Evolutionary conservation across 2,329 filamentous ascomycete species (phyloP).

Genomic region (Huntiella decipiens): DNA sequence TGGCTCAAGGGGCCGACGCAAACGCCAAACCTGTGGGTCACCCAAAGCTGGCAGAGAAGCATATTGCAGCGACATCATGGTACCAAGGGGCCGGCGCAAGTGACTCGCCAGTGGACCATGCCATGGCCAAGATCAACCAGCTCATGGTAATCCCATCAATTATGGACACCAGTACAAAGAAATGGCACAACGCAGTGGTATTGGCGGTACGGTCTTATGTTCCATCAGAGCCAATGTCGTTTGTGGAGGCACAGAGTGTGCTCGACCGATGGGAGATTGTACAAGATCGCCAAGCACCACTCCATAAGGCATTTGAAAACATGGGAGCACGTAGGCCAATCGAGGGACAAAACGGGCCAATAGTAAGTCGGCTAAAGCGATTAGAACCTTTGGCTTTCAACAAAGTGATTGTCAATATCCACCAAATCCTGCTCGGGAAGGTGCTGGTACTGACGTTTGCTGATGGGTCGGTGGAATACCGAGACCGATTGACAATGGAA

Average conservation of each 20-base stretch:
- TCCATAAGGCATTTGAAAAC: slow-evolving; percentile 64
- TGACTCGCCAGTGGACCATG: slow-evolving; percentile 26
- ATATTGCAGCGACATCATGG: slow-evolving; percentile 40
- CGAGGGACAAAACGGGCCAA: slow-evolving; percentile 6
- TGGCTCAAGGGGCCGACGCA: slow-evolving; percentile 28
- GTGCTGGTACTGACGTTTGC: slow-evolving; percentile 55
- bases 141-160: slow-evolving; percentile 54
- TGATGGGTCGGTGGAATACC: slow-evolving; percentile 65
- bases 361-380: slow-evolving; percentile 32
- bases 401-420: slow-evolving; percentile 48
- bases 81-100: slow-evolving; percentile 25
- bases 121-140: slow-evolving; percentile 48
- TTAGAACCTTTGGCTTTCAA: slow-evolving; percentile 47
- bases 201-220: slow-evolving; percentile 11
- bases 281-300: slow-evolving; percentile 39
- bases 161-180: slow-evolving; percentile 34
- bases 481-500: slow-evolving; percentile 55
- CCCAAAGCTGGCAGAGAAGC: slow-evolving; percentile 34
- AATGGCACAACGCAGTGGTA: slow-evolving; percentile 19
- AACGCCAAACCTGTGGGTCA: slow-evolving; percentile 29
- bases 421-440: slow-evolving; percentile 50
- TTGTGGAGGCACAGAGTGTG: slow-evolving; percentile 50
- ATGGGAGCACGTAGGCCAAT: slow-evolving; percentile 41
- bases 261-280: slow-evolving; percentile 72
- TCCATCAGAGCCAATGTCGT: slow-evolving; percentile 24